phyloP scores from a whole-genome alignment of 1,284 basidiomycete genomes.

The Cutaneotrichosporon arboriforme region DNA sequence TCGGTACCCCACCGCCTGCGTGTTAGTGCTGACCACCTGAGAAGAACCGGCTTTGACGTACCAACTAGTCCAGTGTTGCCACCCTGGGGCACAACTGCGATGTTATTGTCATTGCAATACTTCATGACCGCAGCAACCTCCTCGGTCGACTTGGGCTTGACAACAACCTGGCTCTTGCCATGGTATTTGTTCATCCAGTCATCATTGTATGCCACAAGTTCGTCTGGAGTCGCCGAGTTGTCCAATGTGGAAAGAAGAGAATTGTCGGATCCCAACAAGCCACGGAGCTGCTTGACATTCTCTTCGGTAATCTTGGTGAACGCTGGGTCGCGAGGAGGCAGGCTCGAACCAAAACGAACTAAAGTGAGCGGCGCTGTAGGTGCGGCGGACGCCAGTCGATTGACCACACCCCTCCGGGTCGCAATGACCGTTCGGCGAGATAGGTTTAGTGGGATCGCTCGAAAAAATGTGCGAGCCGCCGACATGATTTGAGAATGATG shows the following conservation, averaged over 20 bases:
- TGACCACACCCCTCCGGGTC: conserved; percentile 4
- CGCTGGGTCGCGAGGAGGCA: conserved; percentile 35
- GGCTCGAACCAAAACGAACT: conserved; percentile 34
- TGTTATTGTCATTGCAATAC: conserved; percentile 71
- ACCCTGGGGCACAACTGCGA: conserved; percentile 91
- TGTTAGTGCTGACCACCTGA: background rate
- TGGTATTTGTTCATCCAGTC: conserved; percentile 99
- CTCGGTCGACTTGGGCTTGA: conserved; percentile 80
- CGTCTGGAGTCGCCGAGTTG: conserved; percentile 52
- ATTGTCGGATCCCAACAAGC: conserved; percentile 49
- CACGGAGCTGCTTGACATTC: conserved; percentile 51
- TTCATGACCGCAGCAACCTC: conserved; percentile 84
- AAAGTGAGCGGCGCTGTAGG: background rate
- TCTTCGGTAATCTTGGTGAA: conserved; percentile 50
- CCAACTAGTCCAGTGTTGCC: conserved; percentile 95
- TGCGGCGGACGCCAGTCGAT: background rate
- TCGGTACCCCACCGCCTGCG: conserved; percentile 80
- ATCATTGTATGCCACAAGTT: conserved; percentile 75
- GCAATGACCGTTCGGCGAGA: conserved; percentile 2
- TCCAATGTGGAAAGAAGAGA: conserved; percentile 52
- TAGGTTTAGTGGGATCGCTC: conserved; percentile 6
- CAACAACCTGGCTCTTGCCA: conserved; percentile 73
- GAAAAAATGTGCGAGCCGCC: conserved; percentile 17
- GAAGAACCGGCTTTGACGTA: conserved; percentile 23
- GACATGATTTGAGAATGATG: conserved; percentile 11